Conservation (phyloP, 768 basidiomycete species). For the Xerocomus brunneocitrinus region DNA sequence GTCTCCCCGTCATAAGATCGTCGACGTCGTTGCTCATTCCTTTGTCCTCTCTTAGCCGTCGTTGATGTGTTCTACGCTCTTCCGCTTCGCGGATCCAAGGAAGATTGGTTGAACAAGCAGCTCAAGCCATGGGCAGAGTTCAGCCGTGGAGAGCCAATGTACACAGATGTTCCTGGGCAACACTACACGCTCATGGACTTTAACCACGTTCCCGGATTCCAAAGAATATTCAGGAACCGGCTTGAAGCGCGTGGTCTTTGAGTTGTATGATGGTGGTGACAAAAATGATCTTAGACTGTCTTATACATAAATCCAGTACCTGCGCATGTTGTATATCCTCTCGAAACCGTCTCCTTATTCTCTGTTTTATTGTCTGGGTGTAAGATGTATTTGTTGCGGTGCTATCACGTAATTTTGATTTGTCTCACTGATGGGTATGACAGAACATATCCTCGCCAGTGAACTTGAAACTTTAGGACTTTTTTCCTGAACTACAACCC, state of each 20-base stretch:
- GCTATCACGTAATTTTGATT: no score
- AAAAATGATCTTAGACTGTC: no score
- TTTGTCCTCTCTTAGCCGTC: not conserved
- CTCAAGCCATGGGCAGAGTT: constrained; percentile 19
- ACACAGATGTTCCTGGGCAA: constrained; percentile 12
- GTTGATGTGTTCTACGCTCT: constrained; percentile 16
- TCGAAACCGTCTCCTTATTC: no score
- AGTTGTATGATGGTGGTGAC: not conserved
- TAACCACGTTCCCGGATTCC: constrained; percentile 23
- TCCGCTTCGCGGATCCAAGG: constrained; percentile 4
- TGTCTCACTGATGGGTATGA: no score
- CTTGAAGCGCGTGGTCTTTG: constrained; percentile 22
- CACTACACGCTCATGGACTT: constrained; percentile 26
- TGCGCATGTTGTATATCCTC: no score
- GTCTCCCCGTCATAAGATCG: not conserved
- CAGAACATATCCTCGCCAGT: no score
- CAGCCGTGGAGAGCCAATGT: constrained; percentile 10
- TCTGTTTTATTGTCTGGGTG: no score
- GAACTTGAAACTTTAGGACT: no score
- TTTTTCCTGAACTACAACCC: no score
- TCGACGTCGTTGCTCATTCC: not conserved
- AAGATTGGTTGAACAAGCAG: constrained; percentile 20
- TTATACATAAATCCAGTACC: no score
- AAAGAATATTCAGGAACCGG: constrained; percentile 19
- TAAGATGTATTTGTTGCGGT: no score